Base-by-base conservation (phyloP, 352 stramenopile species). In the Phytophthora chlamydospora region DNA sequence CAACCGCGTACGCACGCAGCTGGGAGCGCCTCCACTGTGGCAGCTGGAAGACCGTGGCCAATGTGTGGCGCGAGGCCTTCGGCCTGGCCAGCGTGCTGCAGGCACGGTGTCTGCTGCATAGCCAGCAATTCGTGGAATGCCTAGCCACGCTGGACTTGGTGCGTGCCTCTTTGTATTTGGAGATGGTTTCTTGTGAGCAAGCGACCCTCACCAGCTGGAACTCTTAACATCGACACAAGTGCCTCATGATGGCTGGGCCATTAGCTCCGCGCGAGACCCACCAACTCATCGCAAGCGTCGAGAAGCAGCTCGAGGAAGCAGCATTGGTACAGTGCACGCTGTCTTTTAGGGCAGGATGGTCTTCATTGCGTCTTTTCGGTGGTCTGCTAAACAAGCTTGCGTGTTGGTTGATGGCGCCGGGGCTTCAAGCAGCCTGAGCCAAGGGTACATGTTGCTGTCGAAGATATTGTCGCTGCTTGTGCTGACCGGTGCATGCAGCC, bases 11-110 rank as follows among this genome's bases (percentile, higher is more conserved):
- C 65, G 75, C 83, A 24, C 78, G 78, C 29, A 76, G 75, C 50
- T 95, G 83, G 83, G 83, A 95, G 58, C 72, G 75, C 10, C 58
- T 95, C 42, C 85, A 95, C 66, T 86, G 78, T 40, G 85, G 80
- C 4, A 79, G 62, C 55, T 95, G 85, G 85, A 90, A 91, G 49
- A 67, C 62, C 35, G 63, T 95, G 8, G 49, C 62, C 8, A 38
- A 59, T 6, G 71, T 80, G 42, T 95, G 82, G 83, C 76, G 82
- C 4, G 56, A 86, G 42, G 70, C 78, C 24, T 95, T 91, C 55
- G 85, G 74, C 1, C 41, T 66, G 31, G 82, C 85, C 7, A 72
- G 71, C 21, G 51, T 91, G 17, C 33, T 93, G 33, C 73, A 83
- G 39, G 85, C 86, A 41, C 21, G 36, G 36, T 80, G 62, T 54